Evolutionary conservation across 1,139 yeast genomes (phyloP).

Genomic region (Blastobotrys illinoisensis): DNA sequence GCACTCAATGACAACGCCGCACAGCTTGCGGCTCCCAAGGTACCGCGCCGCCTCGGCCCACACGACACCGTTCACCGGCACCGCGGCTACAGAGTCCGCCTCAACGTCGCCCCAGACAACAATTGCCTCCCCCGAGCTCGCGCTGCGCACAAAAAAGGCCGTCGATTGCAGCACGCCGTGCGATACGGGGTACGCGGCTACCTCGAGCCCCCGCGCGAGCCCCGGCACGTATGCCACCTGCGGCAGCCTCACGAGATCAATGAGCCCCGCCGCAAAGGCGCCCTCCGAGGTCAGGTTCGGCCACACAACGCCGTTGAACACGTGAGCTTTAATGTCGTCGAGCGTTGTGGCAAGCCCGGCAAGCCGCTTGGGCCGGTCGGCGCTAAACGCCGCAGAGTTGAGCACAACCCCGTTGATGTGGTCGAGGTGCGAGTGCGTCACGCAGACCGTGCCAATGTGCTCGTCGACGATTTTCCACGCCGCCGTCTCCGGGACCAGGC

Average conservation of each 20-base stretch:
- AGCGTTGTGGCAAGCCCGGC: constrained; percentile 53
- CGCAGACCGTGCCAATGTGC: constrained; percentile 42
- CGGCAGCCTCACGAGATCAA: constrained; percentile 21
- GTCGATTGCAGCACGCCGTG: constrained; percentile 38
- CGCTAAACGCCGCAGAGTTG: constrained; percentile 58
- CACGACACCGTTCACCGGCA: constrained; percentile 42
- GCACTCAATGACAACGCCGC: constrained; percentile 69
- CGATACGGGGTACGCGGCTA: constrained; percentile 21
- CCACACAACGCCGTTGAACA: constrained; percentile 78
- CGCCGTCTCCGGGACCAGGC: neutral
- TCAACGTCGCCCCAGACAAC: constrained; percentile 80
- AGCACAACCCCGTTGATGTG: constrained; percentile 66
- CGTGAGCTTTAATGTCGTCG: constrained; percentile 45
- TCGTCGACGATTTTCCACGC: constrained; percentile 36
- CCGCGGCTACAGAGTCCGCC: constrained; percentile 48
- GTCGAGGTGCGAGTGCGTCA: constrained; percentile 84
- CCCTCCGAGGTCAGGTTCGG: constrained; percentile 55
- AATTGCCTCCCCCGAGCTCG: constrained; percentile 34
- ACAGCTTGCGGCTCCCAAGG: constrained; percentile 38
- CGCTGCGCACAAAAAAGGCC: constrained; percentile 48
- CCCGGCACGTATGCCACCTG: constrained; percentile 6
- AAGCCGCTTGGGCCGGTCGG: constrained; percentile 38
- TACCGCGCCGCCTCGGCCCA: constrained; percentile 55
- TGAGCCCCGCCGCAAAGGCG: constrained; percentile 25
- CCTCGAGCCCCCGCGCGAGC: constrained; percentile 16